A percentile compares a stretch with the other conserved stretches of the same genome.
phyloP scores from a whole-genome alignment of 2,329 filamentous ascomycete genomes.

The Penicillium sp. region DNA sequence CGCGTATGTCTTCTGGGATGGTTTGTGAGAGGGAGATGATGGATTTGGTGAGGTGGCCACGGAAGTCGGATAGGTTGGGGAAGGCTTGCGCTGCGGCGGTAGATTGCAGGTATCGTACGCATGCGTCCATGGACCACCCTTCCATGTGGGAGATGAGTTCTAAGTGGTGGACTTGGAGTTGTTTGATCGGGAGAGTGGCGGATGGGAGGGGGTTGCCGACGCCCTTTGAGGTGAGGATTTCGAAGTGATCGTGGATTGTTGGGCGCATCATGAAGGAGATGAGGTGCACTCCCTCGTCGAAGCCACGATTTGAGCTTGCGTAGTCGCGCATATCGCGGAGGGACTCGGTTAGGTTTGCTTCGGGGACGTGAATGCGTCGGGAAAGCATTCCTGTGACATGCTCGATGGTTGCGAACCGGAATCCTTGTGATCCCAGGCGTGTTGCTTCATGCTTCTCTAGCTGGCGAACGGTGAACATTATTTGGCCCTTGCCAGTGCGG shows the following conservation, averaged over 20 bases:
- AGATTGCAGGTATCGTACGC: slow-evolving; percentile 36
- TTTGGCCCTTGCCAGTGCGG: slow-evolving; percentile 64
- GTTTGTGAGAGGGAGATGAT: slow-evolving; percentile 39
- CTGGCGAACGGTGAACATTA: slow-evolving; percentile 74
- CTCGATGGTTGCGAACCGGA: slow-evolving; percentile 70
- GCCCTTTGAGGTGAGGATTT: slow-evolving; percentile 60
- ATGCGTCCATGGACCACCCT: slow-evolving; percentile 40
- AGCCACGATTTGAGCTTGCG: slow-evolving; percentile 32
- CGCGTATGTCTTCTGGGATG: slow-evolving; percentile 43
- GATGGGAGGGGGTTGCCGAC: slow-evolving; percentile 62
- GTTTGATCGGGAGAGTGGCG: slow-evolving; percentile 53
- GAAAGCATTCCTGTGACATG: slow-evolving; percentile 70
- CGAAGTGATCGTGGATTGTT: slow-evolving; percentile 59
- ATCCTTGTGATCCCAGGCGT: slow-evolving; percentile 68
- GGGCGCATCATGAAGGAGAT: slow-evolving; percentile 47
- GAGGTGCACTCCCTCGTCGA: slow-evolving; percentile 43
- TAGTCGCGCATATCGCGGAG: slow-evolving; percentile 66
- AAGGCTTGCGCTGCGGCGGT: slow-evolving; percentile 25
- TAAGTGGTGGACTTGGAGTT: slow-evolving; percentile 57
- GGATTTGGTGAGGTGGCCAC: slow-evolving; percentile 49
- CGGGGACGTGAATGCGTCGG: slow-evolving; percentile 71
- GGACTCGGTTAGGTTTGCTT: slow-evolving; percentile 59
- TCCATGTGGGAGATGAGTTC: slow-evolving; percentile 51
- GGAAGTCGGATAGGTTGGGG: slow-evolving; percentile 34
- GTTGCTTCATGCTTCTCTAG: slow-evolving; percentile 60